Conservation (phyloP, 1,139 yeast genomes). For the Saccharomyces hybrid region DNA sequence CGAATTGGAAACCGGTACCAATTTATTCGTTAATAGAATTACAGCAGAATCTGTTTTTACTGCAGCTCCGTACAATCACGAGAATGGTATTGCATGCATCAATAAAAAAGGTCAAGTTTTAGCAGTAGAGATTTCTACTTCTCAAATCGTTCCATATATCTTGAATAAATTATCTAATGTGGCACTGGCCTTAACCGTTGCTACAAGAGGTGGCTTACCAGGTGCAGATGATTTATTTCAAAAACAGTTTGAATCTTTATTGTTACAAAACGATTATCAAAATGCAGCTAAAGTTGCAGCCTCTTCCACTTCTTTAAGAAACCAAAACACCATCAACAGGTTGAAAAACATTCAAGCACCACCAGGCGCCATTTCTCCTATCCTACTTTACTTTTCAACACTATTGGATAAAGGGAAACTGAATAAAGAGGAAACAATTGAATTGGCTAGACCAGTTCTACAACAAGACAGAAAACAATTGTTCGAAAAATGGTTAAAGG, state of each 20-base stretch:
- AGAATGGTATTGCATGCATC: slow-evolving; percentile 84
- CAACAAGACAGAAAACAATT: slow-evolving; percentile 93
- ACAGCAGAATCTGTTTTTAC: slow-evolving; percentile 96
- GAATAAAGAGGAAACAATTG: slow-evolving; percentile 90
- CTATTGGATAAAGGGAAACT: slow-evolving; percentile 88
- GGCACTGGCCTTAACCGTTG: slow-evolving; percentile 76
- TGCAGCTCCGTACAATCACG: slow-evolving; percentile 65
- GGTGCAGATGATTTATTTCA: slow-evolving; percentile 91
- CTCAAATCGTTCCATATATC: slow-evolving; percentile 83
- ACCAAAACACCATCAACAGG: slow-evolving; percentile 89
- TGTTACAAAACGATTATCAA: slow-evolving; percentile 79
- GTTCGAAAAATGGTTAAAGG: slow-evolving; percentile 94
- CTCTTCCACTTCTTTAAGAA: slow-evolving; percentile 86
- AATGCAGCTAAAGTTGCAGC: slow-evolving; percentile 98
- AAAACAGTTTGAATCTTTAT: slow-evolving; percentile 83
- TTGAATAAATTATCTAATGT: slow-evolving; percentile 82
- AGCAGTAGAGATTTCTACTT: slow-evolving; percentile 82
- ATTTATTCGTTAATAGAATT: slow-evolving; percentile 91
- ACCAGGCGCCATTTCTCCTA: slow-evolving; percentile 93
- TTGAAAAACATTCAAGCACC: slow-evolving; percentile 89
- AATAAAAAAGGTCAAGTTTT: slow-evolving; percentile 94
- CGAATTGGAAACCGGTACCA: slow-evolving; percentile 87
- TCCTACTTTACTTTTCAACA: slow-evolving; percentile 86
- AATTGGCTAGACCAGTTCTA: slow-evolving; percentile 89
- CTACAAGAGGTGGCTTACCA: slow-evolving; percentile 92